Evolutionary conservation across 768 basidiomycete genomes (phyloP), one percentile per base, ranked within the genome.

Genomic region (Suillus hirtellus): DNA sequence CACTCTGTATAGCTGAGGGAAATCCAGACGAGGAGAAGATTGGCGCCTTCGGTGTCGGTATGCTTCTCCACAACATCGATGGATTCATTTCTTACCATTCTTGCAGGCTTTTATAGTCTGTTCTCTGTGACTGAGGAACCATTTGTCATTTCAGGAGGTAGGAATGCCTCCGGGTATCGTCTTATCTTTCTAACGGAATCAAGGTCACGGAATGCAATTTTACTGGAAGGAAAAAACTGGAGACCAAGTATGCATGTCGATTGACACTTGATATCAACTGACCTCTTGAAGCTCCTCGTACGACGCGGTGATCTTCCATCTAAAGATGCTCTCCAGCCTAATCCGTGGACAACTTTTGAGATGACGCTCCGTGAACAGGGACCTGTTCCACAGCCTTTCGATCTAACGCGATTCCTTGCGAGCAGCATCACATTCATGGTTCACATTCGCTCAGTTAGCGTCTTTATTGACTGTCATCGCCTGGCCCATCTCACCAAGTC

Each of bases 21-120:
- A 97, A 98, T 72, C 95, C 95, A 0, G 92, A 95, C 67, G 93
- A 96, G 73, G 88, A 90, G 75, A 95, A 95, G 79, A 95, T 99
- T 54, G 96, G 96, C 15, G 94, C 95, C n/a, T 94, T 94, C 68
- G 93, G 92, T 62, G 91, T 92, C n/a, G 89, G 89, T 85, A 63
- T 61, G 84, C 62, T 27, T 7, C n/a, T 42, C 40, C 24, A 42
- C 10, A 1, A 15, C 12, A n/a, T 35, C 60, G 12, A 42, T 34
- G 27, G 17, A n/a, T 38, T 52, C 27, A 19, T 52, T 11, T 17
- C 53, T 38, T 37, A 37, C 12, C n/a, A 34, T 14, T 50, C 46
- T 15, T 40, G 52, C 31, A 86, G 87, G 88, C 6, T 90, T 92
- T 73, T 92, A 93, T 70, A 89, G 89, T 66, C 72, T 93, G 34